phyloP scores from a whole-genome alignment of 495 filamentous ascomycete genomes.

The Xylaria flabelliformis region DNA sequence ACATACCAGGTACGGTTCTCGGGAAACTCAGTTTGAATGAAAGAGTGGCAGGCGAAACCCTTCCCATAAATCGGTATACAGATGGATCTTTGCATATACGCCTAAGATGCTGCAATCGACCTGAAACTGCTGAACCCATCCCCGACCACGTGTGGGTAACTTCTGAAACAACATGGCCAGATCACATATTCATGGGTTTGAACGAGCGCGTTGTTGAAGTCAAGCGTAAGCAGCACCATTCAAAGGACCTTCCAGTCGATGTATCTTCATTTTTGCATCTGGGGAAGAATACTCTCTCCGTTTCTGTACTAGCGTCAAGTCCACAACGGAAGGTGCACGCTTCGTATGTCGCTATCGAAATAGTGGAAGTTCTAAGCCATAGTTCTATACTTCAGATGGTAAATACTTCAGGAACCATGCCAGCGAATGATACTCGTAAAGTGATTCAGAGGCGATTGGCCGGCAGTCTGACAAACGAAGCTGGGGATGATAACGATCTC shows the following conservation, averaged over 20 bases:
- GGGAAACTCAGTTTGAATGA: slow-evolving; percentile 31
- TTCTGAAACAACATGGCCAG: slow-evolving; percentile 73
- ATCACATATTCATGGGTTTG: slow-evolving; percentile 69
- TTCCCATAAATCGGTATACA: slow-evolving; percentile 43
- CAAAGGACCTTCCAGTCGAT: slow-evolving; percentile 78
- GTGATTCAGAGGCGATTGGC: slow-evolving; percentile 59
- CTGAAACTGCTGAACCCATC: slow-evolving; percentile 14
- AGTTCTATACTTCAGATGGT: slow-evolving; percentile 54
- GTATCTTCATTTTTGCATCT: slow-evolving; percentile 61
- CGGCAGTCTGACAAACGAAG: slow-evolving; percentile 14
- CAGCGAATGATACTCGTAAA: slow-evolving; percentile 46
- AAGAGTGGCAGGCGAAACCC: slow-evolving; percentile 16
- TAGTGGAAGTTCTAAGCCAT: slow-evolving; percentile 61
- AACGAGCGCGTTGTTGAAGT: slow-evolving; percentile 66
- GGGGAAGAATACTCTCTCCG: slow-evolving; percentile 65
- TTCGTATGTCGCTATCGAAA: slow-evolving; percentile 65
- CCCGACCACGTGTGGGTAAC: slow-evolving; percentile 64
- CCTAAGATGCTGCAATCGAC: slow-evolving; percentile 42
- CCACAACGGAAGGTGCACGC: slow-evolving; percentile 37
- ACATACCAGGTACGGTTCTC: slow-evolving; percentile 43
- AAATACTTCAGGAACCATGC: slow-evolving; percentile 42
- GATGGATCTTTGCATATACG: slow-evolving; percentile 50
- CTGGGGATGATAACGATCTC: slow-evolving; percentile 68
- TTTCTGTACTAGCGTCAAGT: slow-evolving; percentile 55
- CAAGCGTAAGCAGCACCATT: slow-evolving; percentile 69